These are phyloP conservation scores for Acanthamoeba lenticulata DNA, from an alignment of 208 protist species.

Conservation along the genomic window DNA sequence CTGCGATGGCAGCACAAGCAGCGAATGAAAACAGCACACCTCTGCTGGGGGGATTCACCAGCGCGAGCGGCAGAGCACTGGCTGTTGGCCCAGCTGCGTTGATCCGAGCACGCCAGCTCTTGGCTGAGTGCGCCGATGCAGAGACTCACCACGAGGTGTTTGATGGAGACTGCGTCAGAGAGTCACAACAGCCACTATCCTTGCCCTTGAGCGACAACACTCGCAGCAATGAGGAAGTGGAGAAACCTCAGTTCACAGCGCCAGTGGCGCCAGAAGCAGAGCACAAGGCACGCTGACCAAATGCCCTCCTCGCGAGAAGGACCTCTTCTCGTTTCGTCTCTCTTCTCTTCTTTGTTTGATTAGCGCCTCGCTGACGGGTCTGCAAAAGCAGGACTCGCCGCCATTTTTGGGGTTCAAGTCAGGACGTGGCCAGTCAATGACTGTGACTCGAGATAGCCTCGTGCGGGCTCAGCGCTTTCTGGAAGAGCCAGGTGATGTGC, in stretches of 20 bases:
- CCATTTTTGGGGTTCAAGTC: conserved; percentile 43
- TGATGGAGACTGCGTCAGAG: background rate
- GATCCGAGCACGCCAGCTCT: background rate
- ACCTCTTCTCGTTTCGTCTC: background rate
- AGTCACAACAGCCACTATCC: background rate
- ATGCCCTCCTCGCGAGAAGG: too few relatives aligned
- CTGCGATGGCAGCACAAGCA: background rate
- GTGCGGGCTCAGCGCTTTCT: background rate
- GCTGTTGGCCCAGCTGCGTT: background rate
- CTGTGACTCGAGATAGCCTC: background rate
- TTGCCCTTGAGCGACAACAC: too few relatives aligned
- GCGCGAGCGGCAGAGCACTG: background rate
- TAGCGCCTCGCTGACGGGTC: background rate
- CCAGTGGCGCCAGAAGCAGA: too few relatives aligned
- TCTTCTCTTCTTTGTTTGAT: background rate
- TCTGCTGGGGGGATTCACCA: background rate
- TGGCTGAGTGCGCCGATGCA: background rate
- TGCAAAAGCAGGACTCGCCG: background rate
- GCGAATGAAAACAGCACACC: background rate
- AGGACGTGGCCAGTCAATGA: conserved; percentile 2
- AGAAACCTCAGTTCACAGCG: too few relatives aligned
- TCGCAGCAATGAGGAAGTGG: too few relatives aligned
- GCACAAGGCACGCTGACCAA: too few relatives aligned
- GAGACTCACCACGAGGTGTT: background rate
- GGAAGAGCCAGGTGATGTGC: background rate